Evolutionary conservation across 225 moss, liverwort and hornwort genomes (phyloP), one percentile per base, ranked within the genome.

Genomic region (Sphagnum contortum): DNA sequence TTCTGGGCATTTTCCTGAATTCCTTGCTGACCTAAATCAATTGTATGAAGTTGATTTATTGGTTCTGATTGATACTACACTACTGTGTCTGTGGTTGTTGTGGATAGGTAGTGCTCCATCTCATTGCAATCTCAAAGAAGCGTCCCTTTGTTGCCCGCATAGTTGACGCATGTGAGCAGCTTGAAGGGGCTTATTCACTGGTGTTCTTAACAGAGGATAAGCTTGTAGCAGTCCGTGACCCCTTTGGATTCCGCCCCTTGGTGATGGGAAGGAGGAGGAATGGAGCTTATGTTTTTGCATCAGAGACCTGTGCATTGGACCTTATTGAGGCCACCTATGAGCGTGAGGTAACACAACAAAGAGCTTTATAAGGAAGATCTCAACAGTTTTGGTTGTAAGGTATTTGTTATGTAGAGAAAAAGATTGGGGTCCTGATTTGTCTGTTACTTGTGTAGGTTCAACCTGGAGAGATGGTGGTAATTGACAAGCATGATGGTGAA

Each of bases 141-240:
- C 84, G 92, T 0, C 92, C 92, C 3, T 96, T 96, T 68, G 82
- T 96, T 5, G 92, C 96, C 8, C 90, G 96, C 1, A 81, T 96
- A 66, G 85, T 96, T 54, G 96, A 96, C 67, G 96, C 96, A 2
- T 96, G 96, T 75, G 88, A 96, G 80, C 90, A 92, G 76, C 76
- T 96, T 54, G 92, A 90, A 68, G 96, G 96, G 6, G 90, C 92
- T 2, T 96, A 96, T 56, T 96, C 96, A 9, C 78, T 96, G 67
- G 96, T 96, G 2, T 92, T 96, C 55, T 75, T 96, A 0, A 80
- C 92, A 0, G 96, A 92, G 67, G 96, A 92, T 12, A 96, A 96
- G 68, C 75, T 96, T 44, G 92, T 96, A 10, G 96, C 96, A 2
- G 82, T 89, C 7, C 79, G 96, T 61, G 96, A 96, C 45, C 92